Evolutionary conservation across 305 asterid species (phyloP).

Genomic region (Euphrasia arctica): DNA sequence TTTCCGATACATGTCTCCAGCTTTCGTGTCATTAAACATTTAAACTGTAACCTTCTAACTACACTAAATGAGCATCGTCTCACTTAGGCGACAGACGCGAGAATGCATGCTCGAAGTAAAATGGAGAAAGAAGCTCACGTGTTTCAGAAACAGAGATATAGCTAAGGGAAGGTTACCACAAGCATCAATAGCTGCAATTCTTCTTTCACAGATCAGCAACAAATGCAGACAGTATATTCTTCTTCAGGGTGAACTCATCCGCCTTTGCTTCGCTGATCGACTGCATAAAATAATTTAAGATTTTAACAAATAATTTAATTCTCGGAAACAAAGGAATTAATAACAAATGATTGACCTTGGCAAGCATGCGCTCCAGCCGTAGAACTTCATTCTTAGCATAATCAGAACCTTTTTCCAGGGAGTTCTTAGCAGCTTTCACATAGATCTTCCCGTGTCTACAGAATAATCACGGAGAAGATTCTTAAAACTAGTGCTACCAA

Average conservation of each 20-base stretch:
- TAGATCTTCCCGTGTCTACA: slow-evolving; percentile 78
- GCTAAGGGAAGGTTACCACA: slow-evolving; percentile 13
- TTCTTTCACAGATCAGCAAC: slow-evolving; percentile 28
- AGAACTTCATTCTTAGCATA: slow-evolving; percentile 73
- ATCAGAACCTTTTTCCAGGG: slow-evolving; percentile 75
- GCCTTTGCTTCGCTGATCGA: slow-evolving; percentile 50
- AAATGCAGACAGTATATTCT: slow-evolving; percentile 49
- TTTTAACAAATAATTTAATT: background rate
- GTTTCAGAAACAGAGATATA: too few relatives aligned
- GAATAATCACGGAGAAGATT: slow-evolving; percentile 15
- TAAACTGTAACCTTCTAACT: slow-evolving; percentile 16
- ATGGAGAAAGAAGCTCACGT: background rate
- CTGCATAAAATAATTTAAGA: slow-evolving; percentile 31
- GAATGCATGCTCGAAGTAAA: slow-evolving; percentile 14
- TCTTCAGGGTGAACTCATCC: slow-evolving; percentile 55
- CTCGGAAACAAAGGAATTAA: background rate
- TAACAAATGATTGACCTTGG: slow-evolving; percentile 50
- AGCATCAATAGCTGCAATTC: slow-evolving; percentile 20
- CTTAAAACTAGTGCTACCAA: slow-evolving; percentile 4
- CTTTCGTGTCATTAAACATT: background rate
- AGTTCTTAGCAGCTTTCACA: slow-evolving; percentile 79
- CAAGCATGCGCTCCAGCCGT: slow-evolving; percentile 76
- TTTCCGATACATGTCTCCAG: too few relatives aligned
- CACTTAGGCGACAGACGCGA: slow-evolving; percentile 6
- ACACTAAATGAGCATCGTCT: slow-evolving; percentile 3